Evolutionary conservation across 331 rosid species (phyloP), one percentile per base, ranked within the genome.

Genomic region (Acacia concinna): DNA sequence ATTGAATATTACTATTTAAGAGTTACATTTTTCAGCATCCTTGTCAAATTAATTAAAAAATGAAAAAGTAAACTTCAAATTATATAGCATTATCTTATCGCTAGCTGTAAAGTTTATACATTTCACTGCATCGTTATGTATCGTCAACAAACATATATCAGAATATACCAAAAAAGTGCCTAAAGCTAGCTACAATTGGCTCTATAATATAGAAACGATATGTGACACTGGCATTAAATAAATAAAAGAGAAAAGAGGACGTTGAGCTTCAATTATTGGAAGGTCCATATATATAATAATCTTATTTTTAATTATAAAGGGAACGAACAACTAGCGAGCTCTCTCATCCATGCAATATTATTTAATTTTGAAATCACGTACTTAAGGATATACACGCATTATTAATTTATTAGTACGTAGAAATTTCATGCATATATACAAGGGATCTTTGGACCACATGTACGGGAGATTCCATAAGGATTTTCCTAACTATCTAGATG

Each of bases 361-460:
- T 66, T 75, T 20, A 14, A 43, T 57, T 75, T 68, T 44, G 68
- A 67, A 43, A 43, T 68, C 35, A 43, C 27, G 47, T 66, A 72
- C 47, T 21, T 47, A 73, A 81, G 25, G 41, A 52, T 18, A 76
- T 38, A 71, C 79, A 51, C 66, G 32, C 66, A 68, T 54, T 59
- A 60, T 20, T 52, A 52, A 12, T 52, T n/a, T n/a, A 52, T 52
- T 49, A 76, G 41, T 76, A 59, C 77, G 46, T 81, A 75, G 25
- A 37, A 60, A 18, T 70, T 67, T 31, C 78, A 60, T 81, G 73
- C 85, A 69, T 76, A 80, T 3, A 47, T 43, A 49, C 72, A 75
- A 68, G 77, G 20, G 49, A 10, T 18, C 9, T 12, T 11, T 20
- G 1, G 60, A 62, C 47, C 23, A 47, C 54, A 27, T 66, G 65